Base-by-base conservation (phyloP, 2,329 filamentous ascomycete genomes). In the Macroventuria anomochaeta region DNA sequence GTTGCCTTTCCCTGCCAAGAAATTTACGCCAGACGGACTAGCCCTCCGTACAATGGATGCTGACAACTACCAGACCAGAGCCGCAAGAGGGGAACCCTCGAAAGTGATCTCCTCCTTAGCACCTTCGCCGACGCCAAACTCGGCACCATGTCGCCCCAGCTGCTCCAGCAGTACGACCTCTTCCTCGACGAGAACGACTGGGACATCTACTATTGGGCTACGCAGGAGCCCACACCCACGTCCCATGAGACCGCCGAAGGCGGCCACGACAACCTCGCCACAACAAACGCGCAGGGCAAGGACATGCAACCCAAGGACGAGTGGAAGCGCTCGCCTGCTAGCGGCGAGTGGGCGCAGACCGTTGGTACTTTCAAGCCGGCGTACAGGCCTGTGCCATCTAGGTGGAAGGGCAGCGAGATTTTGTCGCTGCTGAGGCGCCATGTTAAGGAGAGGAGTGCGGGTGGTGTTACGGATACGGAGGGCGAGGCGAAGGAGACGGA, bases 191-290 rank as follows among this genome's bases (percentile, higher is more conserved):
- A 99, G 79, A 99, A 99, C 77, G 95, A 99, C 80, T 99, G 95
- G 95, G 95, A 99, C 75, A 97, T 99, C 58, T 99, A 99, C 82
- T 99, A 99, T 83, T 99, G 95, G 95, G 91, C 90, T 3, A 99
- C 95, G 13, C 95, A 99, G 76, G 87, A 91, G 65, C 82, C 88
- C 11, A 78, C 83, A 4, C 78, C 81, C 1, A 83, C 83, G n/a
- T 82, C 85, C 28, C 75, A 80, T 46, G 80, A 85, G 52, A 80
- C 80, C 39, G 81, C 82, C 5, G 83, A 85, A 61, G 81, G 83
- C 23, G 78, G 75, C 21, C 76, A 76, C n/a, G 68, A 76, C 2
- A 75, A 75, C 11, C 59, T 75, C 55, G 76, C 81, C 10, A 75
- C 76, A 3, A 70, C 75, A 6, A 72, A 74, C 37, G 79, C 77